Conservation (phyloP, 495 filamentous ascomycete species). For the Wilcoxina mikolae region DNA sequence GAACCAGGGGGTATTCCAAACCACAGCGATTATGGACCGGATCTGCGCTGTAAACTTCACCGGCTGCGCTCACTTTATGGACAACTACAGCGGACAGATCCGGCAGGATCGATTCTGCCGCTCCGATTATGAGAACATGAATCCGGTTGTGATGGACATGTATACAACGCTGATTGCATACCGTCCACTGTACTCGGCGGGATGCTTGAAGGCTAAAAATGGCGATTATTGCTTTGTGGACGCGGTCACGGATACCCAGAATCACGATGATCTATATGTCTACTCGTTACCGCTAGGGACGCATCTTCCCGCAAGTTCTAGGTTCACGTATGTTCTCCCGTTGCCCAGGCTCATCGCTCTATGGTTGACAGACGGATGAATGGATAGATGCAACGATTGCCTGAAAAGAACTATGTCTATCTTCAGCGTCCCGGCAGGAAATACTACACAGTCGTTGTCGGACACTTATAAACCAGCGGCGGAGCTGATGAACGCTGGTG, state of each 20-base stretch:
- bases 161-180: slow-evolving; percentile 62
- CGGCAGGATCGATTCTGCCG: slow-evolving; percentile 44
- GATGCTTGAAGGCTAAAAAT: slow-evolving; percentile 49
- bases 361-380: not conserved
- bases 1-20: slow-evolving; percentile 19
- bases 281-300: slow-evolving; percentile 75
- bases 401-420: slow-evolving; percentile 54
- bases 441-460: slow-evolving; percentile 42
- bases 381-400: slow-evolving; percentile 45
- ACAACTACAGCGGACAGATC: slow-evolving; percentile 18
- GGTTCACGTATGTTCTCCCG: slow-evolving; percentile 36
- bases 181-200: slow-evolving; percentile 58
- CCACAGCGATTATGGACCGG: slow-evolving; percentile 17
- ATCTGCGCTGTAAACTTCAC: slow-evolving; percentile 16
- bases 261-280: slow-evolving; percentile 52
- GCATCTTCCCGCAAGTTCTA: slow-evolving; percentile 43
- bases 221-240: slow-evolving; percentile 68
- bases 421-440: slow-evolving; percentile 46
- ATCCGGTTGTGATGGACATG: slow-evolving; percentile 56
- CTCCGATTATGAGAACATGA: slow-evolving; percentile 47
- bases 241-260: slow-evolving; percentile 59
- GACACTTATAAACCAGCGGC: slow-evolving; percentile 49
- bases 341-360: no score
- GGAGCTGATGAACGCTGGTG: slow-evolving; percentile 39
- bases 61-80: slow-evolving; percentile 18